These are phyloP conservation scores for Tetraselmis chui DNA, from an alignment of 139 green algal species.

Conservation along the genomic window DNA sequence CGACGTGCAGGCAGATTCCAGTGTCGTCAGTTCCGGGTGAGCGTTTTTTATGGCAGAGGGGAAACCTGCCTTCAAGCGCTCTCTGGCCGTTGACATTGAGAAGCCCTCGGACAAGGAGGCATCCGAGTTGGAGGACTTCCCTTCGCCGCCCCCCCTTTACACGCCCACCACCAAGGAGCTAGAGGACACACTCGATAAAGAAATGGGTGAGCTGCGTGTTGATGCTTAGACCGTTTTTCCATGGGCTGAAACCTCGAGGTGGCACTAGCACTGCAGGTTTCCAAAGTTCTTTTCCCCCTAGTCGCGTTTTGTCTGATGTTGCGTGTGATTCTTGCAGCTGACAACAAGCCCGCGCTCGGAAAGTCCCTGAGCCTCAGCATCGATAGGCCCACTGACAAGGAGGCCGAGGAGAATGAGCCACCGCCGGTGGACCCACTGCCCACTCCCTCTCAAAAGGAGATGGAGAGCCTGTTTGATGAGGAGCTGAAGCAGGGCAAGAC, in stretches of 20 bases:
- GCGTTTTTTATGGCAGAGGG: not conserved
- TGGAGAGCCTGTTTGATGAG: not conserved
- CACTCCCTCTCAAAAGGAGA: not conserved
- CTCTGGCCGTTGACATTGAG: not conserved
- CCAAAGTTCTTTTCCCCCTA: too few species aligned
- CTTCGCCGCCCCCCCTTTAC: not conserved
- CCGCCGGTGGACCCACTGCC: not conserved
- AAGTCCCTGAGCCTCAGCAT: not conserved
- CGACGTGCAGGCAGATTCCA: too few species aligned
- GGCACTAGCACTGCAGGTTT: too few species aligned
- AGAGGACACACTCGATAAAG: not conserved
- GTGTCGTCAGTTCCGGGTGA: too few species aligned
- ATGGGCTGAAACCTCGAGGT: too few species aligned
- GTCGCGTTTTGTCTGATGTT: too few species aligned
- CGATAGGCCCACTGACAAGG: not conserved
- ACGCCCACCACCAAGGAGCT: not conserved
- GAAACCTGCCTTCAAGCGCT: not conserved
- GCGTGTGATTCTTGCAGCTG: too few species aligned
- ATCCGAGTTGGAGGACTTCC: not conserved
- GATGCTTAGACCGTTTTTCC: too few species aligned
- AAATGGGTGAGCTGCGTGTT: not conserved
- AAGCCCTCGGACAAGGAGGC: not conserved
- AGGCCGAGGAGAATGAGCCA: not conserved
- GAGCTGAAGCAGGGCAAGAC: not conserved
- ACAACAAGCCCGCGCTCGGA: not conserved